Conservation (phyloP, 805 yeast genomes). For the Scheffersomyces amazonensis region DNA sequence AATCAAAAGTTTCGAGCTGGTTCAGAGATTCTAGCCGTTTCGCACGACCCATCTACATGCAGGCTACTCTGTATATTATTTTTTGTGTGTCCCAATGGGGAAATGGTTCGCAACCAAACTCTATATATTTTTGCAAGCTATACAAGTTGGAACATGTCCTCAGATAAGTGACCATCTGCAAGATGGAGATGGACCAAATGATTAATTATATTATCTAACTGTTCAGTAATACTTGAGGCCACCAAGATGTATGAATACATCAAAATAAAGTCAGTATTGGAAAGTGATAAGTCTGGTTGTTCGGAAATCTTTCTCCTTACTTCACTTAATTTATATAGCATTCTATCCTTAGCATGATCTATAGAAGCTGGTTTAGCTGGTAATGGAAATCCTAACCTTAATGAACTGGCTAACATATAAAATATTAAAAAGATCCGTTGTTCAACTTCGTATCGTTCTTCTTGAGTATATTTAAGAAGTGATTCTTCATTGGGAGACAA, state of each 20-base stretch:
- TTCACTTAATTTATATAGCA: constrained; percentile 62
- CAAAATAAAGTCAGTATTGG: constrained; percentile 73
- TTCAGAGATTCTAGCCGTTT: no score
- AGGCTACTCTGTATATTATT: no score
- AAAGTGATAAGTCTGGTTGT: constrained; percentile 24
- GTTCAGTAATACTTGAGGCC: constrained; percentile 63
- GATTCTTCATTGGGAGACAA: constrained; percentile 51
- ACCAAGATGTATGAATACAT: constrained; percentile 74
- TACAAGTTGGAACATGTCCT: constrained; percentile 54
- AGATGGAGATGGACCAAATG: constrained; percentile 10
- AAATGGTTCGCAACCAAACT: no score
- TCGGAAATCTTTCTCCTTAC: constrained; percentile 37
- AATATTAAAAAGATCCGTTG: constrained; percentile 71
- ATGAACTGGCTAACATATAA: constrained; percentile 75
- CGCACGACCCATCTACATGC: no score
- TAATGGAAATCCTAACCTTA: constrained; percentile 71
- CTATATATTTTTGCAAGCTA: constrained; percentile 4
- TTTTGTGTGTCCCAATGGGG: no score
- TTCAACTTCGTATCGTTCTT: constrained; percentile 67
- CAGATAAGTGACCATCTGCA: constrained; percentile 54
- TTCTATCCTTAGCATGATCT: constrained; percentile 67
- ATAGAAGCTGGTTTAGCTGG: constrained; percentile 78
- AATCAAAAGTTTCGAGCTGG: no score
- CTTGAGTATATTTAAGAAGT: constrained; percentile 51
- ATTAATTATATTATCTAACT: constrained; percentile 55